Evolutionary conservation across 1,284 basidiomycete species (phyloP), one percentile per base, ranked within the genome.

Genomic region (Exobasidium rhododendri): DNA sequence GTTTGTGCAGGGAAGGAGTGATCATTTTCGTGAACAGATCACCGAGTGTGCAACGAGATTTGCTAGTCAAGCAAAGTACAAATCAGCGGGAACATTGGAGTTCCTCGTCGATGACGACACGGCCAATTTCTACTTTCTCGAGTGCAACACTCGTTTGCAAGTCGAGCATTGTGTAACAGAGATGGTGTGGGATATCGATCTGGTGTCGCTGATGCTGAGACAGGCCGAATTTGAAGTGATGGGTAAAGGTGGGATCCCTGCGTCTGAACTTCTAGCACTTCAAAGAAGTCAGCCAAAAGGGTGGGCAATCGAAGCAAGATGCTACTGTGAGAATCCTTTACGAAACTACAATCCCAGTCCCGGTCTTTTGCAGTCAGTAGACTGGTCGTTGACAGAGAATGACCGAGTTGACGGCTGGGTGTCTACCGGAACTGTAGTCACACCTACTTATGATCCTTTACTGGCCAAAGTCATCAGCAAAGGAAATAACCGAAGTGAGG

Each of bases 91-190:
- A 0, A 89, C 87, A 0, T 83, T 88, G 28, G 88, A 89, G 72
- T 88, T 88, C 68, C 80, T 89, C 2, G 85, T 88, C 3, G 85
- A 88, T 68, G 83, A 86, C 60, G 62, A 80, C 7, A 83, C 82
- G 0, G 83, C 82, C 0, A 74, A 82, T 6, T 89, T 87, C 78
- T 89, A 84, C 81, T 90, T 89, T 70, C 82, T 90, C 20, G 88
- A 90, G 75, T 86, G 89, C 84, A 89, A 90, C 66, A 86, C 87
- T 0, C 83, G 87, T 4, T 84, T 89, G 58, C 87, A 88, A 80
- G 88, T 89, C 85, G 84, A 89, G 78, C 88, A 89, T 69, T 83
- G 85, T 0, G 83, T 89, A 44, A 89, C 87, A 0, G 88, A 67
- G 56, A 13, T 60, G 56, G 50, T 61, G 49, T 32, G 45, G 29